Evolutionary conservation across 805 yeast genomes (phyloP).

Genomic region (Tetrapisispora phaffii): DNA sequence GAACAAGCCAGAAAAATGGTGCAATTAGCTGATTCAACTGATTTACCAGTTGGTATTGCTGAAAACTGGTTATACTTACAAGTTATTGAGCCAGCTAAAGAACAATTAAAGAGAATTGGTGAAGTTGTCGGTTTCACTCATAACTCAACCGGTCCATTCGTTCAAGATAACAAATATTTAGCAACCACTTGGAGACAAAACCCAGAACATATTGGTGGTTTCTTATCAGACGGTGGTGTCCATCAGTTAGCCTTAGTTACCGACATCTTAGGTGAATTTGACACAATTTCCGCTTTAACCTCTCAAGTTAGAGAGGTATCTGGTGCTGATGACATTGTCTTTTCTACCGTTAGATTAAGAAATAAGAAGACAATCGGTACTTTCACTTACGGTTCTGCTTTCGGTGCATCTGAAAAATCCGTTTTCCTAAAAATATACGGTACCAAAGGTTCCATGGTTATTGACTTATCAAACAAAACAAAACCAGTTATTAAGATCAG

Average conservation of each 20-base stretch:
- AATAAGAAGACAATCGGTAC: constrained; percentile 65
- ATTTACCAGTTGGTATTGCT: constrained; percentile 62
- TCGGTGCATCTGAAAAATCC: constrained; percentile 70
- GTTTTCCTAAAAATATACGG: constrained; percentile 67
- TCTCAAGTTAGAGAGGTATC: constrained; percentile 66
- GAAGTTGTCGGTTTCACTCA: constrained; percentile 58
- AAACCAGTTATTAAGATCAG: constrained; percentile 31
- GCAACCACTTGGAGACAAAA: constrained; percentile 77
- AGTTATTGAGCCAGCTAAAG: constrained; percentile 45
- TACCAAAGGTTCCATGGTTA: constrained; percentile 60
- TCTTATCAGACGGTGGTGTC: constrained; percentile 89
- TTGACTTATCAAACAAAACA: constrained; percentile 46
- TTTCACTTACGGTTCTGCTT: constrained; percentile 78
- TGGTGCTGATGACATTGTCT: constrained; percentile 75
- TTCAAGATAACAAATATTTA: constrained; percentile 48
- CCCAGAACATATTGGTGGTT: constrained; percentile 92
- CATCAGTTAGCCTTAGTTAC: constrained; percentile 87
- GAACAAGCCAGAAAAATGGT: constrained; percentile 77
- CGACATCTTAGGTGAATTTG: constrained; percentile 67
- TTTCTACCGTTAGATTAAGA: constrained; percentile 53
- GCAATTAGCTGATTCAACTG: constrained; percentile 47
- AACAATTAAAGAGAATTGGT: constrained; percentile 63
- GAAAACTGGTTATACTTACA: constrained; percentile 80
- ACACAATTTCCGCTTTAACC: constrained; percentile 63
- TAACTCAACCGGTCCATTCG: constrained; percentile 65